Conservation (phyloP, 1,284 basidiomycete species). For the Ceratobasidium sp. region DNA sequence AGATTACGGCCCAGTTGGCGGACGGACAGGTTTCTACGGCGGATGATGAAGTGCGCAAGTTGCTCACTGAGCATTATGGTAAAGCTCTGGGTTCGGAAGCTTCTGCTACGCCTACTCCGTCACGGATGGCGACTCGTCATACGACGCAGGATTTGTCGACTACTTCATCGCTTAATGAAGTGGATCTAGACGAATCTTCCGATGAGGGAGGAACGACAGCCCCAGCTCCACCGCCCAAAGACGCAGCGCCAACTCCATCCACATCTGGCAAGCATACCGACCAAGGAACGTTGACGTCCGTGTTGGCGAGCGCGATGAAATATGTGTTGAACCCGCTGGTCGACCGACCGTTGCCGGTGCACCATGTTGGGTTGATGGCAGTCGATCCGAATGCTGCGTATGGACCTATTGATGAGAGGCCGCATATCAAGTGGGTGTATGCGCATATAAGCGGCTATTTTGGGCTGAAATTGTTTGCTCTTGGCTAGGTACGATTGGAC, state of each 20-base stretch:
- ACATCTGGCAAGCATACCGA: constrained; percentile 26
- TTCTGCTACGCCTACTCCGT: constrained; percentile 13
- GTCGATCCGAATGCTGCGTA: constrained; percentile 55
- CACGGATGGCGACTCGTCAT: background rate
- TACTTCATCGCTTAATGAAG: background rate
- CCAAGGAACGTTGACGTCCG: constrained; percentile 64
- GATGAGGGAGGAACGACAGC: constrained; percentile 27
- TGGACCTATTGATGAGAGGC: constrained; percentile 70
- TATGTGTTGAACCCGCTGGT: constrained; percentile 64
- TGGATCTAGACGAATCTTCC: constrained; percentile 31
- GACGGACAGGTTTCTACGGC: constrained; percentile 63
- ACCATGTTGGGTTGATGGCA: constrained; percentile 65
- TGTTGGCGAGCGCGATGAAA: constrained; percentile 70
- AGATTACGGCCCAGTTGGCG: constrained; percentile 65
- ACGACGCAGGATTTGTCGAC: constrained; percentile 1
- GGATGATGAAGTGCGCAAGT: constrained; percentile 38
- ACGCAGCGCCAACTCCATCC: constrained; percentile 36
- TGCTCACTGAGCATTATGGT: constrained; percentile 41
- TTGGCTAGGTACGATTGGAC: constrained; percentile 67
- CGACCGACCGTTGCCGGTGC: constrained; percentile 41
- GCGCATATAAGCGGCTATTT: background rate
- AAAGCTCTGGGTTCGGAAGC: constrained; percentile 27
- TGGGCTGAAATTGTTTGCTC: background rate
- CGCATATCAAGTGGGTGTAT: constrained; percentile 77
- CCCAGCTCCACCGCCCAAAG: constrained; percentile 46